Percentiles rank a stretch among this genome's conserved stretches.
Evolutionary conservation across 495 filamentous ascomycete species (phyloP).

Genomic region (Amniculicola lignicola): DNA sequence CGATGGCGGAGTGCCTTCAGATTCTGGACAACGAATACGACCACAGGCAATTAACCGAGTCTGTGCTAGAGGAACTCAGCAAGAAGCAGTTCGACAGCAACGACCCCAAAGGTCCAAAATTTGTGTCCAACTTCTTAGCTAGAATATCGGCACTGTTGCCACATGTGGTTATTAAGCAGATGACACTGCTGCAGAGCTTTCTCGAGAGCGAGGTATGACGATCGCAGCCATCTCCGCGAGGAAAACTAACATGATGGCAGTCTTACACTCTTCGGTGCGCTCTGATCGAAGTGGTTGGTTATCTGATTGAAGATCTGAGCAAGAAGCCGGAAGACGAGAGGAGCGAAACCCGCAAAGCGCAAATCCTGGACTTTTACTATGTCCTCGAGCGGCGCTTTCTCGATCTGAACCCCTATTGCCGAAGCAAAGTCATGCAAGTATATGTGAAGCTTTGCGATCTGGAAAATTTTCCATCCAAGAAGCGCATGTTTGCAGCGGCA

Average conservation of each 20-base stretch:
- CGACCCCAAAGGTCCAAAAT: constrained; percentile 92
- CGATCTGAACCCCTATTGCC: constrained; percentile 95
- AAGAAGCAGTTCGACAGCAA: constrained; percentile 98
- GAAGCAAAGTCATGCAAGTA: constrained; percentile 87
- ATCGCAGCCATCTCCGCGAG: not conserved
- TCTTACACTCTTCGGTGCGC: constrained; percentile 92
- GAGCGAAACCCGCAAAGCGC: constrained; percentile 83
- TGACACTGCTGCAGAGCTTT: constrained; percentile 88
- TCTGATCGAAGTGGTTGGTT: constrained; percentile 97
- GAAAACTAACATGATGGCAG: constrained; percentile 45
- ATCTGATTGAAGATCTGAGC: constrained; percentile 84
- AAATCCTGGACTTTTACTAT: constrained; percentile 95
- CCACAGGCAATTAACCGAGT: constrained; percentile 91
- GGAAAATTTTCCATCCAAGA: constrained; percentile 82
- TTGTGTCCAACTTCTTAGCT: constrained; percentile 91
- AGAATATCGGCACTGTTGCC: constrained; percentile 95
- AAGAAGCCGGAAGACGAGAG: constrained; percentile 73
- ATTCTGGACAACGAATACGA: constrained; percentile 97
- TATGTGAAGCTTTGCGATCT: constrained; percentile 88
- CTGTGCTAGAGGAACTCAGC: constrained; percentile 86
- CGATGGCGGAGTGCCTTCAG: constrained; percentile 97
- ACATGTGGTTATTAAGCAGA: constrained; percentile 91
- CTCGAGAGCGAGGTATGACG: constrained; percentile 81
- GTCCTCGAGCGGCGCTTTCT: constrained; percentile 94
- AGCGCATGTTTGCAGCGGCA: constrained; percentile 79